Evolutionary conservation across 805 yeast species (phyloP).

Genomic region (Pichia occidentalis): DNA sequence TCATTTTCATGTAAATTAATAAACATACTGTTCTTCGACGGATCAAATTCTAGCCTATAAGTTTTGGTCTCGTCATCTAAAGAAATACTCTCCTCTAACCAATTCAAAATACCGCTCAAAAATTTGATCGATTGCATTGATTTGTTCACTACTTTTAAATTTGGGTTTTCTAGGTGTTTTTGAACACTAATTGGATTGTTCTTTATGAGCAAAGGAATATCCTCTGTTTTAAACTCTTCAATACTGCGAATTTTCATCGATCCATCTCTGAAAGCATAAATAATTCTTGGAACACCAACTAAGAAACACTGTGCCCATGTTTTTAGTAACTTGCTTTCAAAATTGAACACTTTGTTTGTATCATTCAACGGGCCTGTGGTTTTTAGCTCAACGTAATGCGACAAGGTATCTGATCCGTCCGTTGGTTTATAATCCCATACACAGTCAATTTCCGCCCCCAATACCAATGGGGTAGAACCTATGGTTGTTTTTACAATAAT

Average conservation of each 20-base stretch:
- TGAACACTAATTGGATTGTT: conserved; percentile 34
- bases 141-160: conserved; percentile 41
- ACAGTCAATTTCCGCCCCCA: conserved; percentile 93
- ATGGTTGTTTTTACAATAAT: conserved; percentile 82
- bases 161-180: conserved; percentile 30
- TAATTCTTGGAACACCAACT: conserved; percentile 72
- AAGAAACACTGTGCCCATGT: conserved; percentile 95
- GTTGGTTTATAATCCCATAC: conserved; percentile 71
- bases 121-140: conserved; percentile 79
- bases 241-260: conserved; percentile 54
- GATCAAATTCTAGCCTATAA: conserved; percentile 51
- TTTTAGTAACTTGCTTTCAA: conserved; percentile 69
- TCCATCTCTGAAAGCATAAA: conserved; percentile 84
- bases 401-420: conserved; percentile 39
- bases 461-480: conserved; percentile 57
- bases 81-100: conserved; percentile 58
- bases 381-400: conserved; percentile 81
- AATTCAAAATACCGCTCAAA: conserved; percentile 77
- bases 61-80: conserved; percentile 43
- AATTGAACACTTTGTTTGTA: conserved; percentile 51
- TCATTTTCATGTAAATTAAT: conserved; percentile 41
- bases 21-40: conserved; percentile 43
- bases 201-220: conserved; percentile 66
- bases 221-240: conserved; percentile 72
- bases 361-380: conserved; percentile 53